Evolutionary conservation across 1,139 yeast genomes (phyloP).

Genomic region (Nakaseomyces delphensis): DNA sequence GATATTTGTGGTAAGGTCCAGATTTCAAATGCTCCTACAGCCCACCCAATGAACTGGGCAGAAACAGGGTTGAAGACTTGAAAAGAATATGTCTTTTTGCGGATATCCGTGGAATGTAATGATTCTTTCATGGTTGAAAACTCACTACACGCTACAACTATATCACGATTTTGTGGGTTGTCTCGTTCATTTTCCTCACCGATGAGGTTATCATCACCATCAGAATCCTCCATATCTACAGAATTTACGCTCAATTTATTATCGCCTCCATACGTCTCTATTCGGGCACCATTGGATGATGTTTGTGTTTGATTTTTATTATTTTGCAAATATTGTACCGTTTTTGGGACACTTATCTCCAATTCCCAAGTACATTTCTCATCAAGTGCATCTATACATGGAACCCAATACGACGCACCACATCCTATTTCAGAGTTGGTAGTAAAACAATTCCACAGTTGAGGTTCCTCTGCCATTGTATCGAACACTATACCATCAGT

Average conservation of each 20-base stretch:
- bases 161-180: slow-evolving; percentile 41
- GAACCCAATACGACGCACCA: slow-evolving; percentile 92
- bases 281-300: background rate
- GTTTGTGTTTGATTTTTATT: slow-evolving; percentile 29
- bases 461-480: slow-evolving; percentile 31
- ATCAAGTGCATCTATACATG: slow-evolving; percentile 84
- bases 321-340: slow-evolving; percentile 61
- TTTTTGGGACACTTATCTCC: slow-evolving; percentile 72
- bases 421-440: slow-evolving; percentile 68
- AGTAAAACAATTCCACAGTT: slow-evolving; percentile 80
- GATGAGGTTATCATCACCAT: slow-evolving; percentile 12
- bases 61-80: slow-evolving; percentile 80
- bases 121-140: slow-evolving; percentile 44
- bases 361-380: slow-evolving; percentile 91
- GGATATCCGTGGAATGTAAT: slow-evolving; percentile 52
- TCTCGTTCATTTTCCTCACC: slow-evolving; percentile 36
- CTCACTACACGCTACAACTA: slow-evolving; percentile 74
- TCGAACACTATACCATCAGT: slow-evolving; percentile 68
- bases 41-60: slow-evolving; percentile 96
- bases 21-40: slow-evolving; percentile 78
- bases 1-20: slow-evolving; percentile 34
- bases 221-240: slow-evolving; percentile 17
- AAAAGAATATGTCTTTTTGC: slow-evolving; percentile 71
- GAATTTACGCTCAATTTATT: slow-evolving; percentile 13
- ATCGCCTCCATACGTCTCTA: slow-evolving; percentile 1